phyloP scores from a whole-genome alignment of 176 grass and related monocot species.

The Sorghum bicolor region Sorghum_bicolor_NCBIv3 NC_012872.2:63745001-63745500 shows the following conservation, averaged over 20 bases:
- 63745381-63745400: conserved; percentile 1
- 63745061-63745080: neutral
- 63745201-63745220: neutral
- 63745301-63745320: conserved; percentile 92
- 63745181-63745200: neutral
- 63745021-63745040: neutral
- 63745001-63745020: neutral
- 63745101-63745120: neutral
- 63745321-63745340: conserved; percentile 87
- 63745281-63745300: conserved; percentile 89
- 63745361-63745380: neutral
- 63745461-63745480: conserved; percentile 60
- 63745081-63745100: neutral
- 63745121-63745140: neutral
- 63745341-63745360: conserved; percentile 50
- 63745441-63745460: conserved; percentile 52
- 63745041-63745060: neutral
- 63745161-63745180: neutral
- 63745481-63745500: conserved; percentile 57
- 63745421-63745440: conserved; percentile 31
- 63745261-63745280: conserved; percentile 20
- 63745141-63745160: neutral
- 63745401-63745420: conserved; percentile 16
- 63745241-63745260: conserved; percentile 15
- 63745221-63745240: neutral